Base-by-base conservation (phyloP, 306 rosid genomes). In the Cucumis melo region DNA sequence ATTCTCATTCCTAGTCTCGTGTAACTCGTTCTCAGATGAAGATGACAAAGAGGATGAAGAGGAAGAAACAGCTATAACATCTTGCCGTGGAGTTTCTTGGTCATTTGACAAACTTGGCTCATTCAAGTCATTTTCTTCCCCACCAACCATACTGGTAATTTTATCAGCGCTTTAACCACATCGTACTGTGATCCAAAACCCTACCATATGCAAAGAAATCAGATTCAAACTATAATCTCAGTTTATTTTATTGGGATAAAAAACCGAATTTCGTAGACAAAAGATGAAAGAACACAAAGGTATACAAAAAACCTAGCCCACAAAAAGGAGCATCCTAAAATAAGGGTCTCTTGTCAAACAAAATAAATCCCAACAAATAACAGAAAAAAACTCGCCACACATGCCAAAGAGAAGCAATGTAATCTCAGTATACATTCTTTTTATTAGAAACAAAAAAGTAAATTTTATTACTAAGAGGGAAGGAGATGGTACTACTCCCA, bases 21-120 rank as follows among this genome's bases (percentile, higher is more conserved):
- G 71, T 44, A 81, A 75, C 8, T 80, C 80, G 32, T 67, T 74
- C 53, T 78, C 91, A 19, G 87, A 86, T 19, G 97, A 88, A 1
- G 88, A 78, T 5, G 81, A 79, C 14, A 87, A 83, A 74, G 89
- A 86, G 0, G 82, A 61, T 0, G 84, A 82, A 24, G 73, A 44
- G 7, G 73, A 76, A 61, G 73, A 62, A 61, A 76, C 29, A 10
- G 57, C 46, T 76, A 24, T 48, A 62, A 66, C 71, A 60, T 60
- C 79, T 29, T 24, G 67, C 27, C 11, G 34, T 6, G 70, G 38
- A 27, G 58, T 46, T 24, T 24, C 79, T 15, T 59, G 41, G 71
- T 61, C 16, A 27, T 46, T 46, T 24, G 42, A 32, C 10, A 76
- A 76, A 41, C 68, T 76, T 24, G 46, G 46, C 38, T 44, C 60